phyloP scores from a whole-genome alignment of 139 green algal species.

The Nannochloris sp. region DNA sequence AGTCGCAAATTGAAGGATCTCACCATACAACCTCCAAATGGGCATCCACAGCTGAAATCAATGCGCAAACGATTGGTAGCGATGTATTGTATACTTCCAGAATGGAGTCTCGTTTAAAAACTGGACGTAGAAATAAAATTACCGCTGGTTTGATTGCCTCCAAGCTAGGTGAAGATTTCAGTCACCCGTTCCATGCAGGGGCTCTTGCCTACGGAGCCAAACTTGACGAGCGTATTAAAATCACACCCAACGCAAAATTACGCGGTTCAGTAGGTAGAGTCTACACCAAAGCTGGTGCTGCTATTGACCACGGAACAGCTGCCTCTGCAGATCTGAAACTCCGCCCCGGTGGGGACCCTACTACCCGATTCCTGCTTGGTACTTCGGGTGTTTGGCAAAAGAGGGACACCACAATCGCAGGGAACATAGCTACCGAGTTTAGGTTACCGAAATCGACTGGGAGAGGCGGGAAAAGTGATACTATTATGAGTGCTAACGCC shows the following conservation, averaged over 20 bases:
- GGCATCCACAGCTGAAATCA: constrained; percentile 46
- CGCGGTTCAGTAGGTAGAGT: constrained; percentile 17
- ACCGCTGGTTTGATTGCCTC: constrained; percentile 25
- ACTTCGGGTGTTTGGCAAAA: constrained; percentile 53
- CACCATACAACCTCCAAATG: constrained; percentile 37
- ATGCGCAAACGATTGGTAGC: constrained; percentile 53
- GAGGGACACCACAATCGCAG: constrained; percentile 49
- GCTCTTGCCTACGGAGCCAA: constrained; percentile 40
- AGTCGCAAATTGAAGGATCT: constrained; percentile 45
- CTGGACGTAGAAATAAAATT: constrained; percentile 24
- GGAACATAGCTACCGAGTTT: constrained; percentile 50
- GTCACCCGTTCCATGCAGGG: constrained; percentile 20
- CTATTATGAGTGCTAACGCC: constrained; percentile 15
- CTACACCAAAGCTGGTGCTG: constrained; percentile 17
- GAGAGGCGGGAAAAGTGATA: constrained; percentile 20
- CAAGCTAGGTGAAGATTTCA: constrained; percentile 41
- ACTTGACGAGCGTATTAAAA: constrained; percentile 39
- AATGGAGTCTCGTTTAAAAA: constrained; percentile 51
- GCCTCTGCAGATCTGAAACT: constrained; percentile 23
- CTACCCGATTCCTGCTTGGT: constrained; percentile 38
- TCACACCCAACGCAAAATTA: constrained; percentile 34
- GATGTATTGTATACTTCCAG: constrained; percentile 63
- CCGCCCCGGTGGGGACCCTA: constrained; percentile 34
- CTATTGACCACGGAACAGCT: constrained; percentile 20
- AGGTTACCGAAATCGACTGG: constrained; percentile 18